A percentile compares a stretch with the other conserved stretches of the same genome.
Evolutionary conservation across 2,329 filamentous ascomycete species (phyloP).

Genomic region (Calonectria pseudoturangicola): DNA sequence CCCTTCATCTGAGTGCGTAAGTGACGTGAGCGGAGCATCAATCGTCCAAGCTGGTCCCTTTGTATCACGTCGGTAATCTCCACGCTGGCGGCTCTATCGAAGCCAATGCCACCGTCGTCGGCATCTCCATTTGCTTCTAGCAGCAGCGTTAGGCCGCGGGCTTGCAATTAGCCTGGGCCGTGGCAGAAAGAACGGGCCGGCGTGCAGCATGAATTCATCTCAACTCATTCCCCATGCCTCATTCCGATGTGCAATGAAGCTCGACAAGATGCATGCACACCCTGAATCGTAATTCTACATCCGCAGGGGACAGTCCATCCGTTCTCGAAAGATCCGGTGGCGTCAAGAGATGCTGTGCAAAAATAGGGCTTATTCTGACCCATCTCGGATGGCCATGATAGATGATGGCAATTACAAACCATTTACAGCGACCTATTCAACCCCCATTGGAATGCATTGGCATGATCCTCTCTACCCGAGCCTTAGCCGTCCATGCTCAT

Average conservation of each 20-base stretch:
- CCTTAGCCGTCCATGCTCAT: conserved; percentile 1
- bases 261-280: conserved; percentile 22
- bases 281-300: conserved; percentile 6
- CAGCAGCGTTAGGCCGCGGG: conserved; percentile 6
- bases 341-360: conserved; percentile 7
- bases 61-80: conserved; percentile 22
- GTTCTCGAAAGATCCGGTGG: conserved; percentile 12
- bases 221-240: conserved; percentile 20
- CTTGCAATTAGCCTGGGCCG: conserved; percentile 3
- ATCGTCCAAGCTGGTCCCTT: conserved; percentile 11
- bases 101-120: conserved; percentile 22
- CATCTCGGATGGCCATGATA: not conserved
- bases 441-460: not conserved
- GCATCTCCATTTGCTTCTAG: conserved; percentile 30
- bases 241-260: conserved; percentile 16
- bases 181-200: conserved; percentile 24
- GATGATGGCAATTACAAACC: conserved; percentile 1
- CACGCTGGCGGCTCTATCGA: conserved; percentile 23
- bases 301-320: not conserved
- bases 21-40: conserved; percentile 22
- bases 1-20: conserved; percentile 7
- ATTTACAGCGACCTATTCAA: conserved; percentile 3
- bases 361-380: not conserved
- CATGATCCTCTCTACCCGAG: conserved; percentile 3
- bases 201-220: conserved; percentile 22